phyloP scores from a whole-genome alignment of 225 moss, liverwort and hornwort species.

The Antitrichia curtipendula region DNA sequence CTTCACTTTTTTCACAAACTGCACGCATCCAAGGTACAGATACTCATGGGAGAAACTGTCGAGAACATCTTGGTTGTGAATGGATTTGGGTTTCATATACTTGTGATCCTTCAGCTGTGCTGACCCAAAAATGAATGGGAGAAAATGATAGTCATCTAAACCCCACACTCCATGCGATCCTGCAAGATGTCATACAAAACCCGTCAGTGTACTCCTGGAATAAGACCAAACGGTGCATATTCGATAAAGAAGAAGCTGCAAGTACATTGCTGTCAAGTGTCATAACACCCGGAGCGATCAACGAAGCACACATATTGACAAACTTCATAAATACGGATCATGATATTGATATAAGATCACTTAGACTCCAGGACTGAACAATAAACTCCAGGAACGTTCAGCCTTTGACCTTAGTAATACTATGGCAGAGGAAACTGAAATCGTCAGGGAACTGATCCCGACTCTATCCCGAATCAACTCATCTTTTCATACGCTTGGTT shows the following conservation, averaged over 20 bases:
- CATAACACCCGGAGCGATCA: neutral
- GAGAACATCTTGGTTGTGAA: conserved; percentile 83
- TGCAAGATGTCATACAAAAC: conserved; percentile 12
- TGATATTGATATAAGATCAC: neutral
- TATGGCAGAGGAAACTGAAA: neutral
- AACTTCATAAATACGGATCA: neutral
- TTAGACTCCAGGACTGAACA: neutral
- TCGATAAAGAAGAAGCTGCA: neutral
- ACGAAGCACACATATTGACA: neutral
- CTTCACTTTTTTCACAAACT: conserved; percentile 93
- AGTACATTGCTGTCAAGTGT: neutral
- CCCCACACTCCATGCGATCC: conserved; percentile 99
- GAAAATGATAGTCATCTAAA: conserved; percentile 93
- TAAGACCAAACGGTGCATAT: neutral
- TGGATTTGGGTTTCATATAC: conserved; percentile 97
- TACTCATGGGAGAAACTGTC: conserved; percentile 82
- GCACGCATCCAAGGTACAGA: conserved; percentile 76
- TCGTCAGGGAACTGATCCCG: neutral
- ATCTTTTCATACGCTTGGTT: neutral
- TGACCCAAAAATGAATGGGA: conserved; percentile 89
- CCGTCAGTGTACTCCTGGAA: neutral
- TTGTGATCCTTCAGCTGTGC: conserved; percentile 91
- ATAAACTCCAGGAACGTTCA: neutral
- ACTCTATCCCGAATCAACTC: neutral
- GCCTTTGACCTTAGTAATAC: neutral